Evolutionary conservation across 352 stramenopile species (phyloP), one percentile per base, ranked within the genome.

Genomic region (Halophytophthora batemanensis): DNA sequence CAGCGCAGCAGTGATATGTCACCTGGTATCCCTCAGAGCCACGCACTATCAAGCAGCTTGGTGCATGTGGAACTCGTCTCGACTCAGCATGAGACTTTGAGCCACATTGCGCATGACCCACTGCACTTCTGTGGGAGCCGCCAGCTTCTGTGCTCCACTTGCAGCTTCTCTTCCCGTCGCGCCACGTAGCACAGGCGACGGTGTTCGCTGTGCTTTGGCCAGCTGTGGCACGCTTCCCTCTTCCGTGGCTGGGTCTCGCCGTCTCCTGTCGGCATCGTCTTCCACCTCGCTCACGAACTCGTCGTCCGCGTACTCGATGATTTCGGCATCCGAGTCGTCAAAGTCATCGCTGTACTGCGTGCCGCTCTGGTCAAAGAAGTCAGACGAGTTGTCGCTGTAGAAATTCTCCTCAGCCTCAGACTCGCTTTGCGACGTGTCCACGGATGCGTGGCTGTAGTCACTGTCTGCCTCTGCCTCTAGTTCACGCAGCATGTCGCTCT

Each of bases 311-410:
- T 91, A 91, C 42, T 90, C 77, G 45, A 90, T 89, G 22, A 93
- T 60, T 53, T 93, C 82, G 18, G 79, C 80, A 33, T 90, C 80
- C 0, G 66, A 55, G 43, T 90, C 77, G 46, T 93, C 82, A 54
- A 89, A 91, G 49, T 93, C 82, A 29, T 93, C 80, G 58, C 80
- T 93, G 64, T 90, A 90, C 43, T 86, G 77, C 6, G 70, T 81
- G 6, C 79, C 76, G 47, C 81, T 78, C 22, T 84, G 71, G 28
- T 81, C 77, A 13, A 79, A 79, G 55, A 86, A 81, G 40, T 90
- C 80, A 6, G 59, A 68, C 34, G 77, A 88, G 59, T 85, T 74
- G 47, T 90, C 80, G 43, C 77, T 90, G 69, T 93, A 93, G 56
- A 87, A 91, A 55, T 90, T 93, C 46, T 93, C 82, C 50, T 91